Evolutionary conservation across 2,329 filamentous ascomycete genomes (phyloP), one percentile per base, ranked within the genome.

Genomic region (Plenodomus tracheiphilus): DNA sequence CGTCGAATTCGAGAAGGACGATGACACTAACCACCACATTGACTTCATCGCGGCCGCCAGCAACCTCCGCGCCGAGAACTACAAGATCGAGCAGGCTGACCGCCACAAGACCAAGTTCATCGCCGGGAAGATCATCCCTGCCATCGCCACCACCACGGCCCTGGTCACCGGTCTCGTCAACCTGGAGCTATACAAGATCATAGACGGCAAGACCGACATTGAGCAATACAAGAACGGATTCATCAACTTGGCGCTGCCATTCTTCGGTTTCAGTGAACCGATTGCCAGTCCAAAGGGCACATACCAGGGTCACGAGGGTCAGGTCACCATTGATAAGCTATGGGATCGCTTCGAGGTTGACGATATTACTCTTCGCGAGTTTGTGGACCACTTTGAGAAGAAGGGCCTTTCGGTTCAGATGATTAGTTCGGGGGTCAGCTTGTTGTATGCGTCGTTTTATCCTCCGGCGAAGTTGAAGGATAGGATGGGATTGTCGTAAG

Each of bases 151-250:
- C 2, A 97, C 94, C 0, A 99, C 94, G 2, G 93, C 94, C 2
- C 80, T 99, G 49, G 93, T 97, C 11, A 99, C 94, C 2, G 94
- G 94, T 49, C 81, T 99, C 39, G 91, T 99, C 44, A 83, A 95
- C 15, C 78, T 99, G 39, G 94, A 99, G 78, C 78, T 97, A 40
- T 97, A 90, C 86, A 99, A 99, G 84, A 84, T 99, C 56, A 81
- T 99, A 39, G 94, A 97, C 67, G 93, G 91, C 69, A 97, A 99
- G 81, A 84, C 82, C n/a, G 91, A 97, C 62, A 87, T 97, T 58
- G 94, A 97, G 77, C 89, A 97, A 75, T 99, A 95, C 85, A 97
- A 97, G 84, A 99, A 99, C 70, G 94, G 94, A 15, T 99, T 99
- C 74, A 82, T 97, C 76, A 99, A 99, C 77, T 77, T 99, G 60